phyloP scores from a whole-genome alignment of 371 early-diverging fungal genomes.

The Phascolomyces articulosus region DNA sequence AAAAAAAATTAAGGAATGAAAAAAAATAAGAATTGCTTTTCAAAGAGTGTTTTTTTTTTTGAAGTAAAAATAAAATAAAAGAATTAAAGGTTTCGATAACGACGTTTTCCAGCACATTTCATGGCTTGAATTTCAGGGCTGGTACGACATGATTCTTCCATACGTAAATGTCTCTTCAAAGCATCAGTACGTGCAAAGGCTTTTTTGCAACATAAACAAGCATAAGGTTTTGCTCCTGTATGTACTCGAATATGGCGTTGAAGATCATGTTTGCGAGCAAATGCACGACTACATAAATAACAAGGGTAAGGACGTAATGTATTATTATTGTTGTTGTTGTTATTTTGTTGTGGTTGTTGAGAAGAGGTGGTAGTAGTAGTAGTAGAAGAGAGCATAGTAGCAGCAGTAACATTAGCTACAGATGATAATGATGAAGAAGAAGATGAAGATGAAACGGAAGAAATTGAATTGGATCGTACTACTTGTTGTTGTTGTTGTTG shows the following conservation, averaged over 20 bases:
- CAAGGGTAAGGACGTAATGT: constrained; percentile 19
- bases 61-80: not conserved
- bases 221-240: constrained; percentile 67
- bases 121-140: constrained; percentile 48
- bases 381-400: not conserved
- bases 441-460: too few species aligned
- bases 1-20: not conserved
- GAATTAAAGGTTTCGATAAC: constrained; percentile 30
- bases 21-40: too few species aligned
- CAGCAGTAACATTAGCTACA: too few species aligned
- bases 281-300: constrained; percentile 26
- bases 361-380: too few species aligned
- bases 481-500: too few species aligned
- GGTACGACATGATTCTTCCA: constrained; percentile 57
- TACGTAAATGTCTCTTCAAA: constrained; percentile 63
- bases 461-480: too few species aligned
- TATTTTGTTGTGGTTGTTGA: constrained; percentile 1
- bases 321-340: not conserved
- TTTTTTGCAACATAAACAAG: constrained; percentile 62
- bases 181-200: constrained; percentile 74
- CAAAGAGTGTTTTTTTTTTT: not conserved
- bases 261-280: constrained; percentile 71
- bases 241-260: constrained; percentile 72
- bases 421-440: too few species aligned
- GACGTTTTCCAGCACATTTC: constrained; percentile 40